A percentile compares a stretch with the other conserved stretches of the same genome.
Evolutionary conservation across 2,329 filamentous ascomycete species (phyloP).

Genomic region (Ophiostoma himal-ulmi): DNA sequence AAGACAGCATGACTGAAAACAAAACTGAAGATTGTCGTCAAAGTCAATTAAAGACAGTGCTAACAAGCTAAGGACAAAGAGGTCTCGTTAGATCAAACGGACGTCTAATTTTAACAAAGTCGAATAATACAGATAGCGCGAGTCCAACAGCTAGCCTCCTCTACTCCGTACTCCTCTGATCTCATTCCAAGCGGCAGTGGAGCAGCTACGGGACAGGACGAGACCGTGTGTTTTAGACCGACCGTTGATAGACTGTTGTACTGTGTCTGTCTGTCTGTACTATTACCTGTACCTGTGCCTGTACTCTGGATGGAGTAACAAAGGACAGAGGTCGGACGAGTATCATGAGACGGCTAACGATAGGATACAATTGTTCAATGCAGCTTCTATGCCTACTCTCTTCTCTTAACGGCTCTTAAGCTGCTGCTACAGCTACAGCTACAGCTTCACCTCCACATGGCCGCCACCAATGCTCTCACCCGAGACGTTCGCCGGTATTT

Average conservation of each 20-base stretch:
- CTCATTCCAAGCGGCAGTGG: conserved; percentile 14
- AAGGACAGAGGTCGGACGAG: neutral
- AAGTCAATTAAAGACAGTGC: neutral
- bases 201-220: conserved; percentile 16
- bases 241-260: neutral
- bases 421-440: neutral
- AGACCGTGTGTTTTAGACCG: conserved; percentile 18
- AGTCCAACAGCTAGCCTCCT: conserved; percentile 11
- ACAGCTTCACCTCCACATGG: neutral
- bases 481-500: neutral
- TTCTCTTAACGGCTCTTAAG: too few relatives aligned
- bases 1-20: neutral
- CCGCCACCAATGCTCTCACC: neutral
- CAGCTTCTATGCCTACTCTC: too few relatives aligned
- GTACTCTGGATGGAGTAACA: neutral
- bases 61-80: neutral
- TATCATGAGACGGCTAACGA: neutral
- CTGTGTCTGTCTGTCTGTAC: neutral
- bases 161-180: neutral
- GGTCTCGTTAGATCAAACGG: conserved; percentile 8
- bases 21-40: neutral
- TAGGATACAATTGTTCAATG: neutral
- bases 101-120: conserved; percentile 18
- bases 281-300: neutral
- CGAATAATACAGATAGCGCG: conserved; percentile 12